These are phyloP conservation scores for Hippophae tibetana DNA, from an alignment of 306 rosid genomes.

Conservation along the genomic window DNA sequence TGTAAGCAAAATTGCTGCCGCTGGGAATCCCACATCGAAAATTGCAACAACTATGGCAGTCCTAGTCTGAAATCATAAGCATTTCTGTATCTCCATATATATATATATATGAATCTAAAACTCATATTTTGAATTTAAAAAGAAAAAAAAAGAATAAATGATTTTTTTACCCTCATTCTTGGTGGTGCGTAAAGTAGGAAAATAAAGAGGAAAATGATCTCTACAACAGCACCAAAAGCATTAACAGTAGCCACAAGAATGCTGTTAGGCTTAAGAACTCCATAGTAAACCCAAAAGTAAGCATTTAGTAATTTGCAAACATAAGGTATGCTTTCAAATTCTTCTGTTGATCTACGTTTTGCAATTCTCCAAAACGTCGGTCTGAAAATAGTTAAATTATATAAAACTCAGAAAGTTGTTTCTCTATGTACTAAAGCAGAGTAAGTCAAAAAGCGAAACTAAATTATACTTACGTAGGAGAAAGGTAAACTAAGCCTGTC, in stretches of 20 bases:
- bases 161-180: conserved; percentile 23
- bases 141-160: background rate
- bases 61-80: conserved; percentile 11
- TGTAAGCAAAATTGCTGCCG: conserved; percentile 17
- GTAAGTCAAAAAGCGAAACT: background rate
- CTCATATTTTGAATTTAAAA: background rate
- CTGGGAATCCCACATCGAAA: conserved; percentile 23
- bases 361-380: conserved; percentile 17
- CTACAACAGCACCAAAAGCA: conserved; percentile 22
- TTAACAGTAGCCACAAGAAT: conserved; percentile 23
- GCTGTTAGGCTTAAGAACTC: conserved; percentile 20
- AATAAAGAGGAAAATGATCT: conserved; percentile 21
- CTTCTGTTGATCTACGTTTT: conserved; percentile 25
- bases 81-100: background rate
- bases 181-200: conserved; percentile 24
- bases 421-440: background rate
- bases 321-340: conserved; percentile 28
- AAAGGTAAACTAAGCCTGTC: conserved; percentile 23
- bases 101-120: background rate
- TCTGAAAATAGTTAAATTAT: conserved; percentile 6
- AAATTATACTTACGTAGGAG: conserved; percentile 20
- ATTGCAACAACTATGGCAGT: conserved; percentile 22
- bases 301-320: conserved; percentile 26
- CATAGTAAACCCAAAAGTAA: conserved; percentile 27
- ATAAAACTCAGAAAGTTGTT: background rate